A percentile compares a stretch with the other conserved stretches of the same genome.
Evolutionary conservation across 1,284 basidiomycete genomes (phyloP).

Genomic region (Ustilago esculenta): DNA sequence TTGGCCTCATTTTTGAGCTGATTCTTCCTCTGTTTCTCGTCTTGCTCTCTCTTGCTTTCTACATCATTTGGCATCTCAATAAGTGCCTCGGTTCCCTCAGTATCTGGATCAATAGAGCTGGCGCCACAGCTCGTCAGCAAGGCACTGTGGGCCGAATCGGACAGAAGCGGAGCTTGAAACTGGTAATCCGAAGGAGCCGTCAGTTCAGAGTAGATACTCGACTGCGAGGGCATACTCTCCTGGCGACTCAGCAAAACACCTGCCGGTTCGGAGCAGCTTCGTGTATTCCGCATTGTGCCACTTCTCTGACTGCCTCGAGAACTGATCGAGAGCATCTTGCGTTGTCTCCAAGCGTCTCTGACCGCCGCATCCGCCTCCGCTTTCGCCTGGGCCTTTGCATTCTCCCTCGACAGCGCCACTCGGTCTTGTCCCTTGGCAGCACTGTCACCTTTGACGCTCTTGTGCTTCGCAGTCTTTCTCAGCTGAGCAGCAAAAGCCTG

Average conservation of each 20-base stretch:
- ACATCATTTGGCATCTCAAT: not conserved
- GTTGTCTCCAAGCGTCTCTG: conserved; percentile 26
- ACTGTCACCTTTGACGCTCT: not conserved
- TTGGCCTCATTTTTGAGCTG: conserved; percentile 28
- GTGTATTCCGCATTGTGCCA: conserved; percentile 5
- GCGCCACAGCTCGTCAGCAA: conserved; percentile 10
- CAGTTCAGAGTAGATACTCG: conserved; percentile 41
- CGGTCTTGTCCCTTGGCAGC: not conserved
- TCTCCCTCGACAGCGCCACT: not conserved
- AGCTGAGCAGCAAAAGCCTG: conserved; percentile 24
- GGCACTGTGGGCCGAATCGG: conserved; percentile 2
- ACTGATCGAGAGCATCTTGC: conserved; percentile 38
- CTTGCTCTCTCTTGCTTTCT: too few species aligned
- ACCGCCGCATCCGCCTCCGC: conserved; percentile 32
- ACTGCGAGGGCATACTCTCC: conserved; percentile 23
- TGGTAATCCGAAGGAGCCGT: conserved; percentile 43
- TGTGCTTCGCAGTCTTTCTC: conserved; percentile 1
- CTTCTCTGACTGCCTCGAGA: conserved; percentile 31
- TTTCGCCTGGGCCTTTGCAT: conserved; percentile 23
- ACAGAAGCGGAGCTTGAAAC: conserved; percentile 32
- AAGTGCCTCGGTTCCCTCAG: conserved; percentile 1
- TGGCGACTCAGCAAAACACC: conserved; percentile 7
- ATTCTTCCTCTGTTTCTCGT: conserved; percentile 14
- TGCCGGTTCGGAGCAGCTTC: not conserved
- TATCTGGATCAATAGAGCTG: conserved; percentile 5